These are phyloP conservation scores for Fusarium virguliforme DNA, from an alignment of 2,329 filamentous ascomycete genomes.

Conservation along the genomic window DNA sequence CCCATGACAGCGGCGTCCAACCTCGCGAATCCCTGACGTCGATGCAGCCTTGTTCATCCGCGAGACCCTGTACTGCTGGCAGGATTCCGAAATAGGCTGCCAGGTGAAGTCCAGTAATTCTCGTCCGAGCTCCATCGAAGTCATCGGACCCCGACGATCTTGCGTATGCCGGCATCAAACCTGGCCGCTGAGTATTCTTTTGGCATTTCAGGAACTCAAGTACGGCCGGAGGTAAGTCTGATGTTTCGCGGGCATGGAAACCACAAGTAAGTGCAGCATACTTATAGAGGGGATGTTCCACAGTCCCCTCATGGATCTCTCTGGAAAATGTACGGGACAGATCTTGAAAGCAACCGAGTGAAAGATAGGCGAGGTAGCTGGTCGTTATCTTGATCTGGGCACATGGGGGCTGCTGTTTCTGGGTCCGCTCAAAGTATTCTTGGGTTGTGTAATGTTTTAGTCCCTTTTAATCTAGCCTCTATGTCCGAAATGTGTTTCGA, in stretches of 20 bases:
- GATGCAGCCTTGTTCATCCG: not conserved
- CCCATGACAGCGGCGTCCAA: not conserved
- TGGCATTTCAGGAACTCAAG: not conserved
- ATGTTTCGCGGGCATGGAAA: not conserved
- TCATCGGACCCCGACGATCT: no score
- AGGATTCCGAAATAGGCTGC: not conserved
- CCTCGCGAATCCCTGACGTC: not conserved
- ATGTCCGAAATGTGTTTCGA: not conserved
- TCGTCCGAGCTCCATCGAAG: no score
- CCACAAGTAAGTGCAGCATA: not conserved
- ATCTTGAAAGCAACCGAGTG: not conserved
- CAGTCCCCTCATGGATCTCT: no score
- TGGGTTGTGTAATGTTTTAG: slow-evolving; percentile 63
- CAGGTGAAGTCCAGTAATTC: not conserved
- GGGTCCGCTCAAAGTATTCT: slow-evolving; percentile 58
- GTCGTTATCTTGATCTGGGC: not conserved
- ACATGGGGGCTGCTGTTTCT: slow-evolving; percentile 48
- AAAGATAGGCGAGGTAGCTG: not conserved
- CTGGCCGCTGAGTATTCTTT: no score
- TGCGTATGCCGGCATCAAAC: no score
- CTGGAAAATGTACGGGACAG: no score
- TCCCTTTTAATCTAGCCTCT: slow-evolving; percentile 10
- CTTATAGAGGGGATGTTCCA: not conserved
- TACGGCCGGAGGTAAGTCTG: not conserved
- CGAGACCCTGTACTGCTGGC: not conserved